Evolutionary conservation across 2,329 filamentous ascomycete species (phyloP), one percentile per base, ranked within the genome.

Genomic region (Aspergillus aculeatinus): DNA sequence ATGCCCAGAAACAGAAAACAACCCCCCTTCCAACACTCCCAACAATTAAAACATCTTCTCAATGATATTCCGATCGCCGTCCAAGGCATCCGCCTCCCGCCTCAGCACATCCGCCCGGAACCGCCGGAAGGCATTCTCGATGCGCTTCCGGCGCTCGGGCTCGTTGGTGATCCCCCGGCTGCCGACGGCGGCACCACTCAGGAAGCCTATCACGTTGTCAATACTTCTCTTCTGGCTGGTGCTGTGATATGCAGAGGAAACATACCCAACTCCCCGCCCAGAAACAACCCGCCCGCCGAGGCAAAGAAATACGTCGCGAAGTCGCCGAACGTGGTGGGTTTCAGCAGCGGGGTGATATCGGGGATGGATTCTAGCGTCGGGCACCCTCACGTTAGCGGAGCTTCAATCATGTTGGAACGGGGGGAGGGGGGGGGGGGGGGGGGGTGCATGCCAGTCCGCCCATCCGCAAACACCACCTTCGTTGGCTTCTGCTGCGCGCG

Each of bases 21-120:
- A 12, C n/a, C 0, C 51, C 19, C 31, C 19, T 10, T 5, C 5
- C 21, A 6, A 12, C 14, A 10, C 23, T 5, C 7, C 16, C 12
- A n/a, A 7, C 33, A 5, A 23, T 58, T 52, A 67, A 23, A 70
- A 70, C 64, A 74, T 65, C 51, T 71, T 65, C 1, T 68, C 68
- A 14, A 62, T 63, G 5, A 71, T 65, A 44, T 64, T 69, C 21
- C 72, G 65, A 1, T 70, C 73, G 0, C 71, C 74, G 62, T 89
- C 86, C 60, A 90, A 64, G 27, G 74, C 68, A 64, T 84, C 77
- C 10, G 87, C 82, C 74, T 89, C 81, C 62, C 79, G 81, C 67
- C 84, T 81, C 67, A 90, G 70, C n/a, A 84, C 80, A 74, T 90
- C 87, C 0, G 84, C 85, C 60, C 82, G 82, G 71, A 89, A 89